Conservation (phyloP, 305 asterid genomes). For the Rubia tinctorum region DNA sequence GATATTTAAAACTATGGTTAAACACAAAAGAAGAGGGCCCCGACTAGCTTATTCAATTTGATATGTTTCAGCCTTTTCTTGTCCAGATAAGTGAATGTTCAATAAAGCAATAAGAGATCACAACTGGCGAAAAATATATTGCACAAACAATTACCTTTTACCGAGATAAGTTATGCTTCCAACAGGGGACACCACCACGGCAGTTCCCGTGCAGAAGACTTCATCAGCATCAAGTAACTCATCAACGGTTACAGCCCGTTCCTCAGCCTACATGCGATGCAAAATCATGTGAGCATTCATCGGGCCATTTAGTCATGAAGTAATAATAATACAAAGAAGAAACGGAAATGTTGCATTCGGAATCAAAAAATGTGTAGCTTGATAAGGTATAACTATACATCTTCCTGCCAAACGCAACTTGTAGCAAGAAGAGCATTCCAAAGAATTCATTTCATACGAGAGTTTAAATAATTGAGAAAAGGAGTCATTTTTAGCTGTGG, state of each 20-base stretch:
- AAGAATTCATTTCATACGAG: not conserved
- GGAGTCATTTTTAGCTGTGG: not conserved
- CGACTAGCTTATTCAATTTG: not conserved
- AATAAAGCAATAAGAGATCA: too few relatives aligned
- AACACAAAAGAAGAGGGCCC: not conserved
- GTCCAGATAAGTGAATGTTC: too few relatives aligned
- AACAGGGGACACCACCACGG: constrained; percentile 92
- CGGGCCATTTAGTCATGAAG: not conserved
- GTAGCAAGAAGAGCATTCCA: not conserved
- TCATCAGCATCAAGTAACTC: constrained; percentile 97
- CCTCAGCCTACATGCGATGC: constrained; percentile 70
- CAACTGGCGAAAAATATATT: not conserved
- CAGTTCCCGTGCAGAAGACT: constrained; percentile 97
- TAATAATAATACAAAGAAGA: not conserved
- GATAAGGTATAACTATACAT: not conserved
- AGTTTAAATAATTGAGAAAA: not conserved
- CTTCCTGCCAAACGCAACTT: not conserved
- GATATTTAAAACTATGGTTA: not conserved
- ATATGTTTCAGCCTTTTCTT: not conserved
- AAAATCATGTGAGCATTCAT: constrained; percentile 13
- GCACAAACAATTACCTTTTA: constrained; percentile 44
- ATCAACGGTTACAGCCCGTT: constrained; percentile 68
- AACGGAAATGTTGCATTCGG: not conserved
- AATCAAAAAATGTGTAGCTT: not conserved
- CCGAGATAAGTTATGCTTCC: constrained; percentile 83